Evolutionary conservation across 164 flowering plant species (phyloP), one percentile per base, ranked within the genome.

Genomic region (Macadamia tetraphylla): DNA sequence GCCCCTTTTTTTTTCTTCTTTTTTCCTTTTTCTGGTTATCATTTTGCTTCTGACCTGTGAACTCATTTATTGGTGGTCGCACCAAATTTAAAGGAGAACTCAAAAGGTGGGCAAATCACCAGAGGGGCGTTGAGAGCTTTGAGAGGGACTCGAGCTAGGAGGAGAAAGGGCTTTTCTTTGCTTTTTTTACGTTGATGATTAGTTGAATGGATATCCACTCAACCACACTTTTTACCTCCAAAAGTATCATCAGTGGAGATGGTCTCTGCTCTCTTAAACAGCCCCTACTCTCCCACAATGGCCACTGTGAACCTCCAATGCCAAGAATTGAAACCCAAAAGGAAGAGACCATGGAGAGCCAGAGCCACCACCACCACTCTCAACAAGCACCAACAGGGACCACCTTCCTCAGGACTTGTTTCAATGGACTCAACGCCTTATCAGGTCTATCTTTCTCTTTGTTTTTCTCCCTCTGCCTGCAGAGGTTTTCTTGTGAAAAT

Each of bases 391-490:
- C 13, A 4, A 6, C 57, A 14, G 57, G 57, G 57, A 35, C 68
- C 1, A 14, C 48, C 48, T 56, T 66, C 49, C 51, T 55, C 17
- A 32, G 51, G 29, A 66, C 68, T 40, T 55, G 57, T 29, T 44
- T 66, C 68, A 66, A 66, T 66, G 68, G 68, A 14, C 0, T 66
- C 49, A 66, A 66, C 18, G 68, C 68, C 18, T 55, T 66, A 13
- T 66, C 68, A 66, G 68, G 68, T 66, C 58, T 23, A n/a, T 64
- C 55, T 49, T 18, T 49, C 31, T 23, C n/a, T 30, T 49, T 48
- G 40, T 31, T 40, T 35, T 35, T 35, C 3, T 5, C 5, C 5
- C 5, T 5, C 5, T 35, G 40, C 5, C 3, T 35, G 40, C 40
- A 35, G 3, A 35, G 5, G 40, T 35, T 35, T 35, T 35, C 40